phyloP scores from a whole-genome alignment of 169 alveolate species.

The Plasmodium gallinaceum region DNA sequence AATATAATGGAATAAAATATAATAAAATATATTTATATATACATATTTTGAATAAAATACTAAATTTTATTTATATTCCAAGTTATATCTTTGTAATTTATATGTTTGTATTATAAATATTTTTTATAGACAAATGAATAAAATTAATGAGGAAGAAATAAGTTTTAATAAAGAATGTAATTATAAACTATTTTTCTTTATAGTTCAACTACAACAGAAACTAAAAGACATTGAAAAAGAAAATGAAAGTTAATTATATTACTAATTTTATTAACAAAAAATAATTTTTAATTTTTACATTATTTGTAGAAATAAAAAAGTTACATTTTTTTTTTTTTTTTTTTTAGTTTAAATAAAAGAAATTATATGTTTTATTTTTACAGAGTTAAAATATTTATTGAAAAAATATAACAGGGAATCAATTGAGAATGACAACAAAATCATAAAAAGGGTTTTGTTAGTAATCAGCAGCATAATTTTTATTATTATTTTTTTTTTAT shows the following conservation, averaged over 20 bases:
- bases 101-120: background rate
- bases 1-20: too few relatives aligned
- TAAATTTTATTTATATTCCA: too few relatives aligned
- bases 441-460: slow-evolving; percentile 44
- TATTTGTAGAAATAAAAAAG: background rate
- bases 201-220: slow-evolving; percentile 71
- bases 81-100: background rate
- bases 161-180: slow-evolving; percentile 57
- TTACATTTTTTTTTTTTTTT: background rate
- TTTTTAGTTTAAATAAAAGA: background rate
- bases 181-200: slow-evolving; percentile 66
- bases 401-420: slow-evolving; percentile 67
- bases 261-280: background rate
- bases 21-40: too few relatives aligned
- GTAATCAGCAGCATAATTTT: slow-evolving; percentile 34
- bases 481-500: slow-evolving; percentile 61
- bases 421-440: slow-evolving; percentile 44
- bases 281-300: background rate
- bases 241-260: slow-evolving; percentile 42
- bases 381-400: slow-evolving; percentile 50
- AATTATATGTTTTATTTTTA: background rate
- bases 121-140: slow-evolving; percentile 19
- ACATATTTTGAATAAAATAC: too few relatives aligned
- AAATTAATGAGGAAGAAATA: slow-evolving; percentile 37
- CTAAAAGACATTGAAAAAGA: slow-evolving; percentile 63